phyloP scores from a whole-genome alignment of 2,329 filamentous ascomycete species.

The Helminthosporium solani region DNA sequence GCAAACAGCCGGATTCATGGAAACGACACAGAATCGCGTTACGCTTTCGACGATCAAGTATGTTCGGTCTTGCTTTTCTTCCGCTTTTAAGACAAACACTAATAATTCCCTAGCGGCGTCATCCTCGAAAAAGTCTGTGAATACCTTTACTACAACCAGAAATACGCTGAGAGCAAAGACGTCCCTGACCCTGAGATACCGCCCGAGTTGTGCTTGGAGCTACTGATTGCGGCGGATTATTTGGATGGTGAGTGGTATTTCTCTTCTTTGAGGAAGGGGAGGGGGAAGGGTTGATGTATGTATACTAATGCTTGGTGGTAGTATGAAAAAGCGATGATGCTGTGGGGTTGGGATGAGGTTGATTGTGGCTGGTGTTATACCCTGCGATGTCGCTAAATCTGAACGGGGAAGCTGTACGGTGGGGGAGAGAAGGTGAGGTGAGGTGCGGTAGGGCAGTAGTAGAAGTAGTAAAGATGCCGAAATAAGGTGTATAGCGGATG shows the following conservation, averaged over 20 bases:
- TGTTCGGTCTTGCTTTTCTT: too few relatives aligned
- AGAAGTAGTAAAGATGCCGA: too few relatives aligned
- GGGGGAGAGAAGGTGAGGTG: too few relatives aligned
- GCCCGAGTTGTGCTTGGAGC: slow-evolving; percentile 73
- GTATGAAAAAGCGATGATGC: not conserved
- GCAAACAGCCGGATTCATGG: slow-evolving; percentile 66
- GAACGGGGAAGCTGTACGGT: too few relatives aligned
- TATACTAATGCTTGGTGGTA: not conserved
- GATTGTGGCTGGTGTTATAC: too few relatives aligned
- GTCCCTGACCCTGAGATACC: slow-evolving; percentile 81
- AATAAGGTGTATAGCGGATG: too few relatives aligned
- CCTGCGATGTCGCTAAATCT: too few relatives aligned
- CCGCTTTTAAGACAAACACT: too few relatives aligned
- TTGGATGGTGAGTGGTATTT: slow-evolving; percentile 48
- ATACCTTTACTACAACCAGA: slow-evolving; percentile 82
- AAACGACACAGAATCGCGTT: slow-evolving; percentile 65
- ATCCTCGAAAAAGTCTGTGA: slow-evolving; percentile 79
- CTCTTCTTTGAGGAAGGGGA: too few relatives aligned
- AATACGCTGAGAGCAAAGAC: slow-evolving; percentile 67
- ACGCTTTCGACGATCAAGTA: slow-evolving; percentile 74
- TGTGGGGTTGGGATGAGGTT: too few relatives aligned
- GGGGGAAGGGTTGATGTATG: not conserved
- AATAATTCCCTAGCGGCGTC: slow-evolving; percentile 55
- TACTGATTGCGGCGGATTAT: slow-evolving; percentile 76
- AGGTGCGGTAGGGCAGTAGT: too few relatives aligned